Percentiles rank a stretch among this genome's conserved stretches.
Evolutionary conservation across 2,329 filamentous ascomycete species (phyloP).

Genomic region (Pestalotiopsis sp.): DNA sequence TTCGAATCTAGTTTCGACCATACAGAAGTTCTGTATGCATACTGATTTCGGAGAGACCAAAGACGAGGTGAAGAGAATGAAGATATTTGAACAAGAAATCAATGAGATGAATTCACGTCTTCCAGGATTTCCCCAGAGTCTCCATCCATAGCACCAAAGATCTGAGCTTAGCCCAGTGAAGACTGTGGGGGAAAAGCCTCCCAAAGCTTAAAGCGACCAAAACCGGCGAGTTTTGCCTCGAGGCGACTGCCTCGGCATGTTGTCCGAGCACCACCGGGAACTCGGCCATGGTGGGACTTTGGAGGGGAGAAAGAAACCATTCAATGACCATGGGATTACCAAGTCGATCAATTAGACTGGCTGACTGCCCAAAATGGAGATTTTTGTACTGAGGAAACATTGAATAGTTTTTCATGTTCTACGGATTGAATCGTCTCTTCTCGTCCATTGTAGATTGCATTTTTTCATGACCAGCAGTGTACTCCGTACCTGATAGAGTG

Average conservation of each 20-base stretch:
- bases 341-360: neutral
- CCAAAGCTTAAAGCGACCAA: constrained; percentile 12
- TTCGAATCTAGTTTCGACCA: neutral
- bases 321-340: neutral
- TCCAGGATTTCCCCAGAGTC: neutral
- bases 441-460: no score
- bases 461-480: neutral
- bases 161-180: constrained; percentile 13
- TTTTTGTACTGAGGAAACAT: neutral
- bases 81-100: neutral
- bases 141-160: neutral
- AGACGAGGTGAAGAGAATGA: neutral
- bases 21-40: no score
- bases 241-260: constrained; percentile 22
- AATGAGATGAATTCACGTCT: neutral
- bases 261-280: constrained; percentile 19
- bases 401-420: neutral
- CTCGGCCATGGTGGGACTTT: constrained; percentile 15
- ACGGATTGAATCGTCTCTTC: neutral
- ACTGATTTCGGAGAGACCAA: no score
- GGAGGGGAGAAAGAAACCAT: neutral
- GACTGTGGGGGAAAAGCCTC: constrained; percentile 19
- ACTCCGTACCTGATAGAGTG: neutral
- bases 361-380: neutral
- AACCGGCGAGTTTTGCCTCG: constrained; percentile 19